Percentiles rank a stretch among this genome's conserved stretches.
Evolutionary conservation across 208 protist genomes (phyloP).

Genomic region (Trypanosoma melophagium): DNA sequence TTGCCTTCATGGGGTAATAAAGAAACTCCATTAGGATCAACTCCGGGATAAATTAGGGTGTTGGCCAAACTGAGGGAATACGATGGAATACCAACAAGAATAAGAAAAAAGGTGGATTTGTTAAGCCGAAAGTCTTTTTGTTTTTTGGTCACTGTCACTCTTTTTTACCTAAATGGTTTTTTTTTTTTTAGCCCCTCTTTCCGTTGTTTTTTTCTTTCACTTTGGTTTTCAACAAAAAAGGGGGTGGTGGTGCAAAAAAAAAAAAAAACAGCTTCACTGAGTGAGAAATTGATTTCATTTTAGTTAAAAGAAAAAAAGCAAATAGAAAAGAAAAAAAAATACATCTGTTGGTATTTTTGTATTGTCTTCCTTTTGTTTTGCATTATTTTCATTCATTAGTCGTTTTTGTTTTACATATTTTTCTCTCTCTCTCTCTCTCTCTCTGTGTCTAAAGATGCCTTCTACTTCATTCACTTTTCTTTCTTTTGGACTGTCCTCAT

Average conservation of each 20-base stretch:
- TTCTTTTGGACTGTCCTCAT: too few relatives aligned
- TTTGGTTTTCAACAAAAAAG: background rate
- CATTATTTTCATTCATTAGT: constrained; percentile 6
- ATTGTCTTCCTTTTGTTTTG: constrained; percentile 11
- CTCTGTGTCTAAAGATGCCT: background rate
- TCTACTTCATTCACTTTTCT: too few relatives aligned
- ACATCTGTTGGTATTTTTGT: background rate
- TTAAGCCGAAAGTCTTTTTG: constrained; percentile 3
- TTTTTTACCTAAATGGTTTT: constrained; percentile 15
- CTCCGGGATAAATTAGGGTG: too few relatives aligned
- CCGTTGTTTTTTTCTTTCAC: background rate
- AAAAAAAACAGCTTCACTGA: too few relatives aligned
- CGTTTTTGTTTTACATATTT: background rate
- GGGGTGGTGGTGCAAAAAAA: background rate
- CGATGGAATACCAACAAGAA: too few relatives aligned
- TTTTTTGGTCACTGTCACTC: constrained; percentile 12
- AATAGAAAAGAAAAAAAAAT: background rate
- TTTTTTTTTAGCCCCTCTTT: constrained; percentile 9
- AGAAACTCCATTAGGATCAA: too few relatives aligned
- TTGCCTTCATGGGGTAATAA: too few relatives aligned
- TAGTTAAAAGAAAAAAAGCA: constrained; percentile 15
- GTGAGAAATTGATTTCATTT: too few relatives aligned
- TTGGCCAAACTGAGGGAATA: too few relatives aligned
- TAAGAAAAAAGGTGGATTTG: too few relatives aligned
- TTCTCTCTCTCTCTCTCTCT: background rate